Conservation (phyloP, 805 yeast genomes). For the Lachancea mirantina region DNA sequence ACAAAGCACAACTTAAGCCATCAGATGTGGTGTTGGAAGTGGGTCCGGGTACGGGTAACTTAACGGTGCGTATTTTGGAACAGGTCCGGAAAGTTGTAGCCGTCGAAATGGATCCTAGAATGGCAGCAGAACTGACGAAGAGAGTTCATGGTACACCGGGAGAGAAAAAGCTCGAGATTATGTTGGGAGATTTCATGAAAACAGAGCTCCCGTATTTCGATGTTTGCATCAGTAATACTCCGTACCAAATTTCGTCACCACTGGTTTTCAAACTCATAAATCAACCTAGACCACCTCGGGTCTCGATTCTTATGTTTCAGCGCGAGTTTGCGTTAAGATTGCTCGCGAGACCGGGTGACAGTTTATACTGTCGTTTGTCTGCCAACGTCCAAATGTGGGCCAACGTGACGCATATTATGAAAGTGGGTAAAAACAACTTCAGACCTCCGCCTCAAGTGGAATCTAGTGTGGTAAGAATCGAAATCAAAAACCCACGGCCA, state of each 20-base stretch:
- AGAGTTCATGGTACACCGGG: conserved; percentile 96
- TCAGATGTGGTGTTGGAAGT: conserved; percentile 91
- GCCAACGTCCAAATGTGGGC: conserved; percentile 99
- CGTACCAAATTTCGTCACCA: conserved; percentile 96
- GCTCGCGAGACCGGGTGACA: conserved; percentile 94
- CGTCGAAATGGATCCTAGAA: conserved; percentile 98
- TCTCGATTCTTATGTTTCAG: conserved; percentile 94
- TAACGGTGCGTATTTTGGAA: conserved; percentile 87
- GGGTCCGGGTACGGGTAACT: conserved; percentile 98
- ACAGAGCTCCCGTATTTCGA: conserved; percentile 92
- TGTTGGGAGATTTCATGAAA: conserved; percentile 94
- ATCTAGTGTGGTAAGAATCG: conserved; percentile 90
- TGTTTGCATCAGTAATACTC: conserved; percentile 93
- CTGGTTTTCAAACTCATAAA: conserved; percentile 85
- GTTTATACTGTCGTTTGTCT: conserved; percentile 83
- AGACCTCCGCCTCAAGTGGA: conserved; percentile 99
- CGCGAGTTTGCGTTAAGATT: conserved; percentile 92
- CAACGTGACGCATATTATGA: conserved; percentile 96
- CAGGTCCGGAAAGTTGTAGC: conserved; percentile 93
- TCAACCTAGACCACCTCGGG: conserved; percentile 91
- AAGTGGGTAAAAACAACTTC: conserved; percentile 93
- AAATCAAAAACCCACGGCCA: conserved; percentile 90
- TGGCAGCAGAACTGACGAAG: conserved; percentile 97
- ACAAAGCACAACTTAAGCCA: conserved; percentile 88
- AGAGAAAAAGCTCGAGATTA: conserved; percentile 82